These are phyloP conservation scores for Spizellomyces punctatus DNA, from an alignment of 192 early-diverging fungal species.

Conservation along the genomic window DNA sequence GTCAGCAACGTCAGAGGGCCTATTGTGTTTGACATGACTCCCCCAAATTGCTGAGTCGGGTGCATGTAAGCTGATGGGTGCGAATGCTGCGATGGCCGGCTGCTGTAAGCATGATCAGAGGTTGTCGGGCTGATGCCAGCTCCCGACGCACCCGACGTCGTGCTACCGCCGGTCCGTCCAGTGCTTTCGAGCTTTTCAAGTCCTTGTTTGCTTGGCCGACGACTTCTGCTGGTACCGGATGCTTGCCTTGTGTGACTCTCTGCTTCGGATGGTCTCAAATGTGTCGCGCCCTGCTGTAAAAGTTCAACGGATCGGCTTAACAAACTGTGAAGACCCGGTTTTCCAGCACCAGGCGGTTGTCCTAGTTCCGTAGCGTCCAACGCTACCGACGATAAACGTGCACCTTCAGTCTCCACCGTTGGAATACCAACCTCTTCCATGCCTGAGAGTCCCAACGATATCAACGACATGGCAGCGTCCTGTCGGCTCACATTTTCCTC, in stretches of 20 bases:
- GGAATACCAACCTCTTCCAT: not conserved
- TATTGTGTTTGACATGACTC: not conserved
- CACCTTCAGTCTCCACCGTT: not conserved
- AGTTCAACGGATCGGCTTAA: constrained; percentile 20
- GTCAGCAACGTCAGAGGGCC: constrained; percentile 1
- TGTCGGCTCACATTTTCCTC: not conserved
- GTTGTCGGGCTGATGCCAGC: no score
- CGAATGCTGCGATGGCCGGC: no score
- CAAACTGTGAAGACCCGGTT: constrained; percentile 8
- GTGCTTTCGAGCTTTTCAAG: no score
- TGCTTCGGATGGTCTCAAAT: not conserved
- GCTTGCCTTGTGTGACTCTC: not conserved
- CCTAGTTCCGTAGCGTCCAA: not conserved
- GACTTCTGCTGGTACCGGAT: not conserved
- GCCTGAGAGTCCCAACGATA: not conserved
- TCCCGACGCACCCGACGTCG: no score
- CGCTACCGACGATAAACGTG: no score
- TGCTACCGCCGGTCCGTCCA: no score
- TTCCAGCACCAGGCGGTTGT: not conserved
- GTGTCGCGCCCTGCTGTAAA: constrained; percentile 3
- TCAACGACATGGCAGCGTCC: not conserved
- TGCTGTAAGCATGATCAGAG: no score
- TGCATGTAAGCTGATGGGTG: no score
- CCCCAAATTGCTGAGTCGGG: not conserved
- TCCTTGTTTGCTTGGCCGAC: no score